Percentiles rank a stretch among this genome's conserved stretches.
These are phyloP conservation scores for Corylus heterophylla DNA, from an alignment of 306 rosid species.

Conservation along the genomic window DNA sequence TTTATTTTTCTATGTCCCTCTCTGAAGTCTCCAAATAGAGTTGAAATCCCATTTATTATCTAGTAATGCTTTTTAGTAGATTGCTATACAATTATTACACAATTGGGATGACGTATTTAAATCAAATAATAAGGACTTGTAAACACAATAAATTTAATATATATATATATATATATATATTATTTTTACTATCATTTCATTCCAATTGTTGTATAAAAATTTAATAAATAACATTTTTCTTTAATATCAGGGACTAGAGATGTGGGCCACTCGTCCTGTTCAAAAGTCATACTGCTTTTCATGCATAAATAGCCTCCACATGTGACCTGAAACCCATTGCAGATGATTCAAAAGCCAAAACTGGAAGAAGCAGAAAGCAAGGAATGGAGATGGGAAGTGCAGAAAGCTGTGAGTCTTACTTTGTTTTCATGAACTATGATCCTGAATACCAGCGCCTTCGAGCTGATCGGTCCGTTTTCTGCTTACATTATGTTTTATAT, in stretches of 20 bases:
- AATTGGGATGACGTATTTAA: too few species aligned
- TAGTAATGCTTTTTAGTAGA: too few species aligned
- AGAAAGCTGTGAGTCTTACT: conserved; percentile 52
- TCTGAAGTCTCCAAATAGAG: not conserved
- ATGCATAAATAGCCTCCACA: conserved; percentile 34
- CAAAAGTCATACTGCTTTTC: not conserved
- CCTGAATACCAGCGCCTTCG: conserved; percentile 75
- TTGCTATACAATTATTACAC: too few species aligned
- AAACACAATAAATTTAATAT: too few species aligned
- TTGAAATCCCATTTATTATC: too few species aligned
- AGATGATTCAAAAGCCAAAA: not conserved
- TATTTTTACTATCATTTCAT: too few species aligned
- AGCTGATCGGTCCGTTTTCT: conserved; percentile 56
- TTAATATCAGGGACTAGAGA: too few species aligned
- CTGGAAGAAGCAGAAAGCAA: conserved; percentile 7
- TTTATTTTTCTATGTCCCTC: not conserved
- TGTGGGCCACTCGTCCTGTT: conserved; percentile 1
- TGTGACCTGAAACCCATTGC: conserved; percentile 14
- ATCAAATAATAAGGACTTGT: too few species aligned
- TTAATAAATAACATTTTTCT: too few species aligned
- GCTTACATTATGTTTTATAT: not conserved
- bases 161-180: too few species aligned
- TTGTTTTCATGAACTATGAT: conserved; percentile 88
- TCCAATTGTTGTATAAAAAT: too few species aligned
- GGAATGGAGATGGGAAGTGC: conserved; percentile 47